phyloP scores from a whole-genome alignment of 371 early-diverging fungal genomes.

The Mucor ambiguus region DNA sequence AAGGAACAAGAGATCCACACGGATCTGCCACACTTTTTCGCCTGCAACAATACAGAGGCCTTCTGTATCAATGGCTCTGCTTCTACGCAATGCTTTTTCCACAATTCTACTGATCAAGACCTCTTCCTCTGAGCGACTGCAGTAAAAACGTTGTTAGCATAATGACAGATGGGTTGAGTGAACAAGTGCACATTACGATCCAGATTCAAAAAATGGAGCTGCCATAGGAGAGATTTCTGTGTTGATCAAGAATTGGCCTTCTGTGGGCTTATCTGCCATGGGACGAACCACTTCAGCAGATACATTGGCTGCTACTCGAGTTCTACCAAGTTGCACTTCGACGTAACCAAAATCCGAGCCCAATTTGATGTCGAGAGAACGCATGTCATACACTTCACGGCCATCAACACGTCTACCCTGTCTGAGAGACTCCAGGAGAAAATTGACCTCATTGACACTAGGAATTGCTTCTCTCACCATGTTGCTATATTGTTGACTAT shows the following conservation, averaged over 20 bases:
- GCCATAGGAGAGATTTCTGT: slow-evolving; percentile 91
- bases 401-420: slow-evolving; percentile 63
- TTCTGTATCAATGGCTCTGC: slow-evolving; percentile 93
- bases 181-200: slow-evolving; percentile 39
- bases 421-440: slow-evolving; percentile 24
- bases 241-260: slow-evolving; percentile 82
- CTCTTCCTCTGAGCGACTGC: slow-evolving; percentile 78
- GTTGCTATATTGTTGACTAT: neutral
- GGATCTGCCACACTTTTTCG: slow-evolving; percentile 92
- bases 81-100: slow-evolving; percentile 84
- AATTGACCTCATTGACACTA: slow-evolving; percentile 28
- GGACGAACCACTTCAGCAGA: slow-evolving; percentile 90
- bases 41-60: slow-evolving; percentile 96
- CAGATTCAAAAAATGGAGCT: slow-evolving; percentile 70
- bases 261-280: slow-evolving; percentile 74
- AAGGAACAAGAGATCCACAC: slow-evolving; percentile 88
- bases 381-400: slow-evolving; percentile 76
- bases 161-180: neutral
- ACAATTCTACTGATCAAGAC: slow-evolving; percentile 81
- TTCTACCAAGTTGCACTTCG: slow-evolving; percentile 83
- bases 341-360: slow-evolving; percentile 76
- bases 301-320: slow-evolving; percentile 86
- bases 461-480: slow-evolving; percentile 30
- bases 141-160: neutral
- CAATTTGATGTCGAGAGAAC: slow-evolving; percentile 68